Base-by-base conservation (phyloP, 1,284 basidiomycete species). In the Pseudozyma pruni region DNA sequence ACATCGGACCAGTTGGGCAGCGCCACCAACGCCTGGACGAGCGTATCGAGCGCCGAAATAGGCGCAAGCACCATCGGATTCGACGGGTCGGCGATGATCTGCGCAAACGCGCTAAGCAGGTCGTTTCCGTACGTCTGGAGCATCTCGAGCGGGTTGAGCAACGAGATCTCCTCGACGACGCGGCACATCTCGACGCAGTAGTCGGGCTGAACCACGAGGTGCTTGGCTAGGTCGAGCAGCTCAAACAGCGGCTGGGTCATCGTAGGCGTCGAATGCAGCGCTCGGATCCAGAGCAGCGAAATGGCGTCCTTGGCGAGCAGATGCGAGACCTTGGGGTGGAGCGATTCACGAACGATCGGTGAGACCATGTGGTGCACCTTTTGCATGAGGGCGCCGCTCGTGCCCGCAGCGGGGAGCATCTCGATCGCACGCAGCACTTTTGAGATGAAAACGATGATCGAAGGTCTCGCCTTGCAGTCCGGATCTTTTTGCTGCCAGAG, bases 271-370 rank as follows among this genome's bases (percentile, higher is more conserved):
- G 71, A 72, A 23, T 74, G 71, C n/a, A 82, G 60, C 3, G 80
- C 70, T 20, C 72, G 62, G 14, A 66, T 70, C 72, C 74, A 82
- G 16, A 80, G 75, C 56, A 79, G 62, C 16, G 56, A 58, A 9
- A 82, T 60, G 19, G 78, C 80, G 46, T 82, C 80, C 27, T 75
- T 74, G 8, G 72, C 80, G 4, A 82, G 53, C 38, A 80, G 44
- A 38, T 78, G 64, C 23, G 74, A 68, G 11, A 72, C 46, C 8
- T 49, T 56, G 0, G 69, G 72, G 34, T 69, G 35, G 14, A 81
- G 56, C 22, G 74, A 74, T 13, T 70, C 59, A 19, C 72, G 69
- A 22, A 81, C 78, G 34, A 81, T 60, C 20, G 69, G 72, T 9
- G 74, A 75, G 8, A 79, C 73, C 43, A 77, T 71, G 29, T 54